A percentile compares a stretch with the other conserved stretches of the same genome.
Evolutionary conservation across 768 basidiomycete genomes (phyloP).

Genomic region (Pholiota conissans): DNA sequence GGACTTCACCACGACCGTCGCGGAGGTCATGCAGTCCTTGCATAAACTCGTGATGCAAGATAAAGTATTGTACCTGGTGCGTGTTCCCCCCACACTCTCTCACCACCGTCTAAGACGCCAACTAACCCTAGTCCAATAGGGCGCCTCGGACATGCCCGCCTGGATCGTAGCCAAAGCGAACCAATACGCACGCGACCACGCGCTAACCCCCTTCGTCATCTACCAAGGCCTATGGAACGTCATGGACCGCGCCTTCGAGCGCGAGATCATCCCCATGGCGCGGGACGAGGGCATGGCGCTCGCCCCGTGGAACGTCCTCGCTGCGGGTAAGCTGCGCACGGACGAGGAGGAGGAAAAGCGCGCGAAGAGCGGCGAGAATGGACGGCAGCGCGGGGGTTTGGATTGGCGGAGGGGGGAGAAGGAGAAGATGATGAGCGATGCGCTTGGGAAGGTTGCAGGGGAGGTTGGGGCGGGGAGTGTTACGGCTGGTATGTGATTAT

Average conservation of each 20-base stretch:
- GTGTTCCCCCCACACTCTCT: neutral
- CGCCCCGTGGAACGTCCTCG: constrained; percentile 34
- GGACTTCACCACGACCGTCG: constrained; percentile 52
- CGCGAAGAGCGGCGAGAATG: constrained; percentile 34
- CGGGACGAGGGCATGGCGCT: constrained; percentile 40
- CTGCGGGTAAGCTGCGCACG: constrained; percentile 49
- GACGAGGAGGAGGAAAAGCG: constrained; percentile 39
- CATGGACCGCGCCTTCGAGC: constrained; percentile 47
- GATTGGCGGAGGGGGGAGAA: constrained; percentile 48
- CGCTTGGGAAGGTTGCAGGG: constrained; percentile 50
- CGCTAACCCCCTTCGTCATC: constrained; percentile 49
- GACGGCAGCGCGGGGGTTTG: constrained; percentile 27
- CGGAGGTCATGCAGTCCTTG: constrained; percentile 57
- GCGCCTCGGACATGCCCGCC: constrained; percentile 43
- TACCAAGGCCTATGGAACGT: constrained; percentile 52
- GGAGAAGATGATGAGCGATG: constrained; percentile 41
- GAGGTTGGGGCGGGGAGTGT: constrained; percentile 50
- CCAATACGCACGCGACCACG: constrained; percentile 49
- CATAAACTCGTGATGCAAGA: constrained; percentile 50
- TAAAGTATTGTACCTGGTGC: constrained; percentile 49
- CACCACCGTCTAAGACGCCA: neutral
- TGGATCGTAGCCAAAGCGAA: constrained; percentile 52
- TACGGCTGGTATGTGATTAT: constrained; percentile 40
- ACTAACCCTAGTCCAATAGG: constrained; percentile 19
- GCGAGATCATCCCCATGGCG: constrained; percentile 52